phyloP scores from a whole-genome alignment of 2,329 filamentous ascomycete genomes.

The Endoconidiophora laricicola region DNA sequence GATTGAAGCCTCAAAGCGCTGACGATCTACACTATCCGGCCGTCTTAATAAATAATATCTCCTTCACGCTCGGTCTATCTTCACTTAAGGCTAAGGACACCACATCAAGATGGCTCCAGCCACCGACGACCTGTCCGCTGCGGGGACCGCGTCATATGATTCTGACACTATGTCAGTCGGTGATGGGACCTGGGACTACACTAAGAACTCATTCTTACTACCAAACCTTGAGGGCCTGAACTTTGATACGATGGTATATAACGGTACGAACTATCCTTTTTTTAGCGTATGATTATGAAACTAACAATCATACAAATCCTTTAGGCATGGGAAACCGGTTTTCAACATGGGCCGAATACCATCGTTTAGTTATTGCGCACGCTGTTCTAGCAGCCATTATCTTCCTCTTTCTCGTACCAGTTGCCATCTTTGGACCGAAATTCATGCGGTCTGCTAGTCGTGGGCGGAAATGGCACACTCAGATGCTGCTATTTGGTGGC shows the following conservation, averaged over 20 bases:
- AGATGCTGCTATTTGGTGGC: slow-evolving; percentile 53
- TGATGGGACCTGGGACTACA: slow-evolving; percentile 70
- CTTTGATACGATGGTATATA: slow-evolving; percentile 70
- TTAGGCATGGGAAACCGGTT: slow-evolving; percentile 73
- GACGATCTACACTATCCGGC: no score
- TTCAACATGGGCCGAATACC: slow-evolving; percentile 50
- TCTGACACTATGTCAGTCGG: slow-evolving; percentile 62
- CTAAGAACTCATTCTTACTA: slow-evolving; percentile 59
- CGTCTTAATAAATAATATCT: no score
- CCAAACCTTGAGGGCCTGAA: slow-evolving; percentile 63
- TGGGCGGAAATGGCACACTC: slow-evolving; percentile 54
- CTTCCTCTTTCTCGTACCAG: slow-evolving; percentile 57
- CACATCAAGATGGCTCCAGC: slow-evolving; percentile 43
- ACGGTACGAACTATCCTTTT: slow-evolving; percentile 37
- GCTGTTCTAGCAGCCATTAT: slow-evolving; percentile 55
- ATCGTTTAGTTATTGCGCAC: slow-evolving; percentile 52
- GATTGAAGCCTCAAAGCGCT: no score
- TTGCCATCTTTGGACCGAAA: slow-evolving; percentile 55
- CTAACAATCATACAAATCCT: slow-evolving; percentile 2
- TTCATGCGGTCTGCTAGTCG: slow-evolving; percentile 50
- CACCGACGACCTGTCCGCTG: slow-evolving; percentile 43
- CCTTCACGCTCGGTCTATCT: no score
- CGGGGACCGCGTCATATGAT: slow-evolving; percentile 56
- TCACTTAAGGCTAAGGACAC: slow-evolving; percentile 14
- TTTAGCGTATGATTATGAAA: no score